phyloP scores from a whole-genome alignment of 2,329 filamentous ascomycete genomes.

The Venturia aucupariae region DNA sequence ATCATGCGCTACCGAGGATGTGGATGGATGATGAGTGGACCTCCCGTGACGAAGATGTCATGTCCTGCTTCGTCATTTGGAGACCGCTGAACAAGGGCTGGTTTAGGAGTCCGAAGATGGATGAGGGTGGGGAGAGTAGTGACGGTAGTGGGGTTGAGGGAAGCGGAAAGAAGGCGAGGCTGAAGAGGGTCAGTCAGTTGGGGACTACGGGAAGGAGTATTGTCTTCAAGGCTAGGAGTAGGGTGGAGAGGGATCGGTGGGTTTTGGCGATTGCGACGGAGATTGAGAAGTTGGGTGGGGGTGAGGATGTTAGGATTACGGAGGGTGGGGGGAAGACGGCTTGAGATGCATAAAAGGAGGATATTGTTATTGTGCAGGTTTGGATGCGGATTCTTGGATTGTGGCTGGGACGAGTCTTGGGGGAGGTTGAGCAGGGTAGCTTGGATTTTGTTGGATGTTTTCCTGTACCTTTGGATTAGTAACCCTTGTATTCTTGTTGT shows the following conservation, averaged over 20 bases:
- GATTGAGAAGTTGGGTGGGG: slow-evolving; percentile 50
- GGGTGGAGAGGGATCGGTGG: slow-evolving; percentile 59
- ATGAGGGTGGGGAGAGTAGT: slow-evolving; percentile 20
- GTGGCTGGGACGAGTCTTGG: too few relatives aligned
- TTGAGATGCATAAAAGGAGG: background rate
- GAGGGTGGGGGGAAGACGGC: background rate
- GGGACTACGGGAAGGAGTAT: slow-evolving; percentile 53
- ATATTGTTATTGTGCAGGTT: too few relatives aligned
- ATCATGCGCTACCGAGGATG: slow-evolving; percentile 49
- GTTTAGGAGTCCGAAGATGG: slow-evolving; percentile 35
- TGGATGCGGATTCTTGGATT: too few relatives aligned
- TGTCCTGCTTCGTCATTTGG: slow-evolving; percentile 60
- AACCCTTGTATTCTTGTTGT: too few relatives aligned
- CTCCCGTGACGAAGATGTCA: slow-evolving; percentile 54
- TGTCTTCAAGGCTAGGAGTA: slow-evolving; percentile 56
- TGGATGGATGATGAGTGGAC: slow-evolving; percentile 55
- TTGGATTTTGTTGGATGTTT: too few relatives aligned
- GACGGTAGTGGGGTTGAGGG: slow-evolving; percentile 22
- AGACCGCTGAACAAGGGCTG: slow-evolving; percentile 44
- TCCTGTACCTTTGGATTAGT: too few relatives aligned
- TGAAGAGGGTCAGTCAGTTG: slow-evolving; percentile 52
- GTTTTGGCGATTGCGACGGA: slow-evolving; percentile 56
- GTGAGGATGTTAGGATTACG: slow-evolving; percentile 41
- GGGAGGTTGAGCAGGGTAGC: too few relatives aligned
- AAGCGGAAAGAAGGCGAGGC: slow-evolving; percentile 36